Base-by-base conservation (phyloP, 176 grass and related monocot species). In the Luzula sylvatica region DNA sequence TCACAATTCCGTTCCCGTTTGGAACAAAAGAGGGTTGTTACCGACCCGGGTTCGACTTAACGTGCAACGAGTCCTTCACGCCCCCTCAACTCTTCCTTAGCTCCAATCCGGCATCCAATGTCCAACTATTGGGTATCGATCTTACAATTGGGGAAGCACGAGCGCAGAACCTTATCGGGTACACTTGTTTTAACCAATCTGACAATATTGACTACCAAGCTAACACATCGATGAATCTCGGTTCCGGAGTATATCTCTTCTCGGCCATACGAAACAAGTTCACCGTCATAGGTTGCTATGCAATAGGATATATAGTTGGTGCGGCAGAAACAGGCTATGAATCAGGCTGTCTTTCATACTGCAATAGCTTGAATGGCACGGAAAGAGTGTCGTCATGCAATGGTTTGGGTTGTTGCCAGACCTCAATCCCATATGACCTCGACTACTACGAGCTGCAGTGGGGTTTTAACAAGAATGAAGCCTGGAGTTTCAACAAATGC, bases 1-100 rank as follows among this genome's bases (percentile, higher is more conserved):
- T 74, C 11, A 16, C 40, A 26, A 50, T 80, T 49, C 48, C 66
- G 0, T 75, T 63, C 41, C 71, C 77, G 0, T 81, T 81, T 42
- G 77, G 77, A 62, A 69, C 73, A n/a, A 30, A 43, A 12, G 0
- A 8, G 0, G 58, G 64, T 8, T 69, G 54, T 58, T 70, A 15
- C 49, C 56, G 12, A 8, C 0, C 7, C 0, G 72, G 65, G 15
- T 82, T 82, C 5, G 27, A 25, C 7, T 13, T 82, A 27, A 29
- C 1, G 3, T 82, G 78, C 17, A 56, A 61, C 4, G 5, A 1
- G 8, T 43, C 29, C 55, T 16, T 2, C 41, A 7, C 13, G 0
- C 35, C 73, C 0, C 65, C 73, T 0, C 26, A 12, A 4, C 2
- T 18, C 12, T 24, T 69, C 22, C 7, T 48, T 28, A 12, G 53